Conservation (phyloP, 2,329 filamentous ascomycete species). For the Hymenoscyphus infarciens region DNA sequence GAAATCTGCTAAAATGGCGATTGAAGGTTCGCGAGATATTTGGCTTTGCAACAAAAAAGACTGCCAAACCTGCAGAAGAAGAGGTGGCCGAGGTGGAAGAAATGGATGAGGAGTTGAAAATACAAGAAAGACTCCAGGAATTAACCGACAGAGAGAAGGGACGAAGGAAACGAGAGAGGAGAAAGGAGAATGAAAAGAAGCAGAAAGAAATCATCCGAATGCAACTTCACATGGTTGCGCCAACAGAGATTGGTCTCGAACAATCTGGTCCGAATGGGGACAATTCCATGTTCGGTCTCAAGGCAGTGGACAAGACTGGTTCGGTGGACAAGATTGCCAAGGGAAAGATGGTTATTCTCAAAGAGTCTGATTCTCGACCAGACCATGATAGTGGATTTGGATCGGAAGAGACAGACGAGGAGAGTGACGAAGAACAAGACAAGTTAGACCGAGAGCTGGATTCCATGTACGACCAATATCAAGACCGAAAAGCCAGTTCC, state of each 20-base stretch:
- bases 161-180: constrained; percentile 76
- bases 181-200: constrained; percentile 89
- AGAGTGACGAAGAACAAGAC: constrained; percentile 77
- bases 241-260: constrained; percentile 93
- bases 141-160: constrained; percentile 75
- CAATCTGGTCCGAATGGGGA: constrained; percentile 74
- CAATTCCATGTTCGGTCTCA: constrained; percentile 82
- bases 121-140: constrained; percentile 81
- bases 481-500: constrained; percentile 70
- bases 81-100: constrained; percentile 79
- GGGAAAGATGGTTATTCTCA: constrained; percentile 72
- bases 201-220: constrained; percentile 92
- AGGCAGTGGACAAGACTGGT: constrained; percentile 72
- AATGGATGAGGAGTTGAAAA: constrained; percentile 92
- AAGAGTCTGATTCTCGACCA: constrained; percentile 53
- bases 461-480: constrained; percentile 80
- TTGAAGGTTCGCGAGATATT: constrained; percentile 87
- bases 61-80: constrained; percentile 44
- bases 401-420: constrained; percentile 54
- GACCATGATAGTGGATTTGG: constrained; percentile 58
- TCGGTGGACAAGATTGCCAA: constrained; percentile 66
- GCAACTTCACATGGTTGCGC: constrained; percentile 95
- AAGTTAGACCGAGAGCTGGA: constrained; percentile 81
- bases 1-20: constrained; percentile 83
- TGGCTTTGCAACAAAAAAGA: constrained; percentile 70